Evolutionary conservation across 805 yeast genomes (phyloP).

Genomic region (Tetrapisispora phaffii): DNA sequence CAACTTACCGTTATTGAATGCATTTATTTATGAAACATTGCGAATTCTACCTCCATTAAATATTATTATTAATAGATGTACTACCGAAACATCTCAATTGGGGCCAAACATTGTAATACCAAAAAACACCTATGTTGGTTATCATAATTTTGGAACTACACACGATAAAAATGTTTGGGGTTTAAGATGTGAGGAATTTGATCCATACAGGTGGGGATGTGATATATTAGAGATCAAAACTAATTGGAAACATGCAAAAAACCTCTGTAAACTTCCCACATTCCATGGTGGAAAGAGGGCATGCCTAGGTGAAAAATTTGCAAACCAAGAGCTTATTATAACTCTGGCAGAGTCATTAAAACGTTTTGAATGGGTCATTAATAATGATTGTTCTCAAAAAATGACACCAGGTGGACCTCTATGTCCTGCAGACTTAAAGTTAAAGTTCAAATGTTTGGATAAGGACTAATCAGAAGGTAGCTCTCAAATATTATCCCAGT

Average conservation of each 20-base stretch:
- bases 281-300: conserved; percentile 55
- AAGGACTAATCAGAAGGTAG: background rate
- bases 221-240: conserved; percentile 30
- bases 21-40: conserved; percentile 50
- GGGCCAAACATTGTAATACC: conserved; percentile 40
- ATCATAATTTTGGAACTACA: conserved; percentile 44
- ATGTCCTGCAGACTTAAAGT: conserved; percentile 35
- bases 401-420: conserved; percentile 53
- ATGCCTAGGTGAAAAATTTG: conserved; percentile 51
- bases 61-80: conserved; percentile 43
- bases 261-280: conserved; percentile 38
- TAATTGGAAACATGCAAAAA: conserved; percentile 37
- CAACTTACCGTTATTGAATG: conserved; percentile 46
- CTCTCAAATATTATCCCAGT: background rate
- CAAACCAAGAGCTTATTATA: conserved; percentile 37
- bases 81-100: conserved; percentile 31
- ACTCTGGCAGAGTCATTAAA: conserved; percentile 32
- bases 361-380: conserved; percentile 31
- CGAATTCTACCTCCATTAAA: conserved; percentile 49
- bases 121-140: conserved; percentile 43
- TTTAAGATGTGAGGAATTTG: conserved; percentile 33
- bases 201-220: conserved; percentile 45
- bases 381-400: conserved; percentile 38
- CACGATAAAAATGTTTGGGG: conserved; percentile 40
- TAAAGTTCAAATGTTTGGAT: conserved; percentile 14